Evolutionary conservation across 2,329 filamentous ascomycete genomes (phyloP).

Genomic region (Sclerotinia glacialis): DNA sequence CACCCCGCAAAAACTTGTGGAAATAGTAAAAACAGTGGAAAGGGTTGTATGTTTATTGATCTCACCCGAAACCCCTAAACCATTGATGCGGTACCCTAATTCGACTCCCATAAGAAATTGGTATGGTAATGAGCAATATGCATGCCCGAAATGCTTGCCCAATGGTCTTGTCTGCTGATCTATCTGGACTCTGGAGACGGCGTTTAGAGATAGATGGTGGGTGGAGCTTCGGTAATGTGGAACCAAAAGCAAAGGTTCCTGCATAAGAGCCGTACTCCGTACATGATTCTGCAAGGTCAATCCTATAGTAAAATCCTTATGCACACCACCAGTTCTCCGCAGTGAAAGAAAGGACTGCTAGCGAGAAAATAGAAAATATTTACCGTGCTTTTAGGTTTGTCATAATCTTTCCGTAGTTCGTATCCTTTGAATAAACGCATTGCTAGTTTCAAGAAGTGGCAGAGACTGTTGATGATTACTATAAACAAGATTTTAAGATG

Average conservation of each 20-base stretch:
- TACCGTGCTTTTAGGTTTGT: background rate
- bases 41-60: background rate
- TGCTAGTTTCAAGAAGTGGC: background rate
- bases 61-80: background rate
- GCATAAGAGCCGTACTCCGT: slow-evolving; percentile 12
- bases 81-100: background rate
- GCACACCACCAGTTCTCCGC: slow-evolving; percentile 5
- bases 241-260: slow-evolving; percentile 14
- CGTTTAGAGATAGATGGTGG: background rate
- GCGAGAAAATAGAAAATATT: background rate
- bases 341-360: background rate
- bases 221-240: slow-evolving; percentile 8
- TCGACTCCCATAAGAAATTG: background rate
- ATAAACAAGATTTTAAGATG: background rate
- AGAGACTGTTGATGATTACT: background rate
- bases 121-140: background rate
- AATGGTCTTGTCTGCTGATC: slow-evolving; percentile 7
- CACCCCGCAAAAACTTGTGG: background rate
- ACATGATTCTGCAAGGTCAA: slow-evolving; percentile 13
- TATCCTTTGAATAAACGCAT: background rate
- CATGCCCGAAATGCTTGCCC: background rate
- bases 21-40: background rate
- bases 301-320: background rate
- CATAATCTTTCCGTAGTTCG: background rate
- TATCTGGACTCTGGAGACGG: slow-evolving; percentile 7